These are phyloP conservation scores for Anethum foeniculum DNA, from an alignment of 140 eudicot species.

Conservation along the genomic window DNA sequence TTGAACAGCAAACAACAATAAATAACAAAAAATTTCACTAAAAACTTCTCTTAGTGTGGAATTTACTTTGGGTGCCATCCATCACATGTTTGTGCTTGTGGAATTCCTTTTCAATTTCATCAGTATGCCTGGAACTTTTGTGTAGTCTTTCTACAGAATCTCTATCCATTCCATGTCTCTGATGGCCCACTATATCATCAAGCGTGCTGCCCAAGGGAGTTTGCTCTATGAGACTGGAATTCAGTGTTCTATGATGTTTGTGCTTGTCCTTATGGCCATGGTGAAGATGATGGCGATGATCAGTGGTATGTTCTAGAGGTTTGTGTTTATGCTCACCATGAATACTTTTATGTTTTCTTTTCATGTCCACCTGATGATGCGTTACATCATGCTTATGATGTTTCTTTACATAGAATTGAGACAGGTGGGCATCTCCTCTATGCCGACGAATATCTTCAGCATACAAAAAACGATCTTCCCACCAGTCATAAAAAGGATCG, in stretches of 20 bases:
- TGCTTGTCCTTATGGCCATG: constrained; percentile 59
- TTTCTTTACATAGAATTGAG: constrained; percentile 21
- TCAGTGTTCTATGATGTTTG: constrained; percentile 43
- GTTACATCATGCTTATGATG: constrained; percentile 32
- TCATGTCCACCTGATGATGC: constrained; percentile 28
- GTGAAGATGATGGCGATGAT: constrained; percentile 34
- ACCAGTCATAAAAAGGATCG: constrained; percentile 91
- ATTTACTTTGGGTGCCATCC: constrained; percentile 18
- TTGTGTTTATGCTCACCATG: constrained; percentile 28
- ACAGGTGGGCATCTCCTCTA: constrained; percentile 11
- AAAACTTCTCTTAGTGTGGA: constrained; percentile 22
- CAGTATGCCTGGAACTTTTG: constrained; percentile 18
- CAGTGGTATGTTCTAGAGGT: constrained; percentile 22
- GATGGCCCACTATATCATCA: constrained; percentile 27
- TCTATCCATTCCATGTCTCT: constrained; percentile 25
- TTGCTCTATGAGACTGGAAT: constrained; percentile 20
- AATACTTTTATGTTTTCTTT: constrained; percentile 24
- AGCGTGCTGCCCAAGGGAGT: constrained; percentile 23
- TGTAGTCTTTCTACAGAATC: constrained; percentile 13
- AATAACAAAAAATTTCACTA: constrained; percentile 1
- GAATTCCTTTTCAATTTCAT: constrained; percentile 17
- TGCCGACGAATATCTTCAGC: constrained; percentile 26
- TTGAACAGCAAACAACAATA: background rate
- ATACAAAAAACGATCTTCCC: constrained; percentile 65
- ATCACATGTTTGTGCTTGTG: constrained; percentile 21